A percentile compares a stretch with the other conserved stretches of the same genome.
Evolutionary conservation across 495 filamentous ascomycete genomes (phyloP).

Genomic region (Chaetomidium leptoderma): DNA sequence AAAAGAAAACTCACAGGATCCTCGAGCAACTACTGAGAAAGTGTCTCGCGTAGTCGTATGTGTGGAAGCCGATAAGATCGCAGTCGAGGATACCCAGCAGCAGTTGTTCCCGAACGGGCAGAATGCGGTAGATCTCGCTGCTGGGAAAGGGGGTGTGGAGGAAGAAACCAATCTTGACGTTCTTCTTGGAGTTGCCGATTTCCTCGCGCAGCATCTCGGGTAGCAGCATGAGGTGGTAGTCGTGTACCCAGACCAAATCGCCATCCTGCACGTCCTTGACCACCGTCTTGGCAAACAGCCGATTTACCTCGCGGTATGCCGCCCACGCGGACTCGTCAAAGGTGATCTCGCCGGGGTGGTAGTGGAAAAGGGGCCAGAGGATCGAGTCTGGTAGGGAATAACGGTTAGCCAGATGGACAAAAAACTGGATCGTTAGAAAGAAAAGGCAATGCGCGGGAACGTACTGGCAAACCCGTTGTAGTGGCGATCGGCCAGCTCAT

Average conservation of each 20-base stretch:
- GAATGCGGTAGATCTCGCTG: slow-evolving; percentile 83
- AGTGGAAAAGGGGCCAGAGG: slow-evolving; percentile 94
- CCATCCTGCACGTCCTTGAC: slow-evolving; percentile 67
- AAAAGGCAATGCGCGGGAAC: slow-evolving; percentile 22
- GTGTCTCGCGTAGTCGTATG: slow-evolving; percentile 88
- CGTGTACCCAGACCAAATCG: slow-evolving; percentile 90
- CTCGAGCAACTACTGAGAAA: slow-evolving; percentile 82
- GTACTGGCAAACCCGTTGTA: slow-evolving; percentile 87
- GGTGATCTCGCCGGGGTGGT: slow-evolving; percentile 87
- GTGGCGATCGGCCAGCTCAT: slow-evolving; percentile 73
- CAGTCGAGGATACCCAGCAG: slow-evolving; percentile 75
- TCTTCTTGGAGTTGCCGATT: slow-evolving; percentile 60
- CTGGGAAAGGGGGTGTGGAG: slow-evolving; percentile 93
- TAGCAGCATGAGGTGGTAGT: slow-evolving; percentile 93
- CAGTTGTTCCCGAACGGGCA: slow-evolving; percentile 81
- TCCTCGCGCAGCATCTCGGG: slow-evolving; percentile 81
- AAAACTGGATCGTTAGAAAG: too few relatives aligned
- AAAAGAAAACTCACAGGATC: slow-evolving; percentile 57
- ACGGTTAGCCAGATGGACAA: not conserved
- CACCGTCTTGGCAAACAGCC: slow-evolving; percentile 76
- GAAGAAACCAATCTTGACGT: slow-evolving; percentile 90
- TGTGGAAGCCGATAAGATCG: slow-evolving; percentile 91
- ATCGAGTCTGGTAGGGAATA: slow-evolving; percentile 63
- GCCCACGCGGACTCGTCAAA: slow-evolving; percentile 85
- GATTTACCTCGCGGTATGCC: slow-evolving; percentile 82